phyloP scores from a whole-genome alignment of 352 stramenopile genomes.

The Hyaloperonospora arabidopsidis region DNA sequence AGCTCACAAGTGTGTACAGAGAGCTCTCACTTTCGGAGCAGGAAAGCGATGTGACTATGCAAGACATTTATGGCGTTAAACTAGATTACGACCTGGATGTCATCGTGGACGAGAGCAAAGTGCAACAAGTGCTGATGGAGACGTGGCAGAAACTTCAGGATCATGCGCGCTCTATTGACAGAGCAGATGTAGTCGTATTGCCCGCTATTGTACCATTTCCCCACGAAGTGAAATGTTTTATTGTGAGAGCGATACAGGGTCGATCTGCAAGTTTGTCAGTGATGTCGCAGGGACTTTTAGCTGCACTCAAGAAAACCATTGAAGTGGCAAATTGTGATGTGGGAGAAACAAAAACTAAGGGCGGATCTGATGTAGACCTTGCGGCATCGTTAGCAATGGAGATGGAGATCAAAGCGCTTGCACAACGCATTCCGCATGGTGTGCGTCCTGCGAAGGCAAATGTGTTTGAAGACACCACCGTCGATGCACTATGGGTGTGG shows the following conservation, averaged over 20 bases:
- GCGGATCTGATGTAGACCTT: conserved; percentile 11
- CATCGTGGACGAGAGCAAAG: conserved; percentile 14
- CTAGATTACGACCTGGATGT: conserved; percentile 46
- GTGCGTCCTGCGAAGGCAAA: conserved; percentile 60
- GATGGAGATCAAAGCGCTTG: conserved; percentile 86
- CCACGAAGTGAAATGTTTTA: conserved; percentile 40
- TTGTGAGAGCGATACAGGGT: conserved; percentile 47
- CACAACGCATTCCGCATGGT: conserved; percentile 65
- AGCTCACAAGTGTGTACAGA: conserved; percentile 44
- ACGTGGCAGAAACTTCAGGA: conserved; percentile 26
- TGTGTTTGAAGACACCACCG: conserved; percentile 71
- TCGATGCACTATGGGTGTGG: conserved; percentile 76
- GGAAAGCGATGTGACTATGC: conserved; percentile 33
- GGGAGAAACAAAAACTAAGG: conserved; percentile 4
- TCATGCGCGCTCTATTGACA: conserved; percentile 9
- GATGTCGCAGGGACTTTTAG: conserved; percentile 29
- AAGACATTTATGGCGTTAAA: conserved; percentile 65
- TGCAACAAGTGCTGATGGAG: conserved; percentile 11
- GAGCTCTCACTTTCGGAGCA: conserved; percentile 25
- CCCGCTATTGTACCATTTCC: conserved; percentile 27
- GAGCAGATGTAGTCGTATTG: conserved; percentile 15
- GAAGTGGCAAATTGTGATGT: conserved; percentile 8
- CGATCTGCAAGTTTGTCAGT: conserved; percentile 32
- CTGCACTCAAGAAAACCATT: conserved; percentile 24
- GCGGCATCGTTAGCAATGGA: conserved; percentile 38